These are phyloP conservation scores for Pseudogymnoascus sp. DNA, from an alignment of 2,329 filamentous ascomycete genomes.

Conservation along the genomic window DNA sequence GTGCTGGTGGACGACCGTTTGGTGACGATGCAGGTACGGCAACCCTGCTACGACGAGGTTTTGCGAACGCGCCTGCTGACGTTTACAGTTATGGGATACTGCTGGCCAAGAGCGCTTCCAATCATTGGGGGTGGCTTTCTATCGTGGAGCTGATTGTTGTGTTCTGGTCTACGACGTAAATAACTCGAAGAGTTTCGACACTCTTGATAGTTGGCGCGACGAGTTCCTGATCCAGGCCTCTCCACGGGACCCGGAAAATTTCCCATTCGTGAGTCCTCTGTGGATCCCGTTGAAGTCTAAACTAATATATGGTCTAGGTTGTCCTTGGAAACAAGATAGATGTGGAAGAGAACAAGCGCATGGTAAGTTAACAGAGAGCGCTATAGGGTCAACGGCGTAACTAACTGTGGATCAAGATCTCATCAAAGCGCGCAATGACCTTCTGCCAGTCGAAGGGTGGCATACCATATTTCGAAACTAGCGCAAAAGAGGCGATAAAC, in stretches of 20 bases:
- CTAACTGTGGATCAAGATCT: conserved; percentile 55
- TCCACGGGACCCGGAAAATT: conserved; percentile 91
- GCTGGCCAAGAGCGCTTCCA: conserved; percentile 97
- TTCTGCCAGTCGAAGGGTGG: conserved; percentile 97
- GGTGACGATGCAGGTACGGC: conserved; percentile 89
- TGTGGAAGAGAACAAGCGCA: conserved; percentile 93
- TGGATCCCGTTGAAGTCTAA: conserved; percentile 8
- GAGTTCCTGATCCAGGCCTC: conserved; percentile 98
- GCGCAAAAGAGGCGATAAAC: conserved; percentile 97
- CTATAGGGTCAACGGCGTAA: background rate
- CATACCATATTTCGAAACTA: conserved; percentile 98
- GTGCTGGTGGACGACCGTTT: conserved; percentile 94
- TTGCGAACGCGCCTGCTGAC: conserved; percentile 17
- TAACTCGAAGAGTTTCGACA: conserved; percentile 98
- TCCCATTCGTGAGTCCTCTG: conserved; percentile 81
- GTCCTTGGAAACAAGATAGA: conserved; percentile 99
- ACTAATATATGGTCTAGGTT: conserved; percentile 47
- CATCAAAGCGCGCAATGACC: conserved; percentile 89
- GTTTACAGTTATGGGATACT: conserved; percentile 83
- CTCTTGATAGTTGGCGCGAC: conserved; percentile 95
- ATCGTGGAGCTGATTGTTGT: conserved; percentile 94
- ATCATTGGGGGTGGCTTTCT: conserved; percentile 94
- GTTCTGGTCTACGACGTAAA: conserved; percentile 98
- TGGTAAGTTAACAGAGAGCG: conserved; percentile 46
- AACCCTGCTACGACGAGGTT: background rate